phyloP scores from a whole-genome alignment of 129 eudicot genomes.

The Escallonia herrerae region DNA sequence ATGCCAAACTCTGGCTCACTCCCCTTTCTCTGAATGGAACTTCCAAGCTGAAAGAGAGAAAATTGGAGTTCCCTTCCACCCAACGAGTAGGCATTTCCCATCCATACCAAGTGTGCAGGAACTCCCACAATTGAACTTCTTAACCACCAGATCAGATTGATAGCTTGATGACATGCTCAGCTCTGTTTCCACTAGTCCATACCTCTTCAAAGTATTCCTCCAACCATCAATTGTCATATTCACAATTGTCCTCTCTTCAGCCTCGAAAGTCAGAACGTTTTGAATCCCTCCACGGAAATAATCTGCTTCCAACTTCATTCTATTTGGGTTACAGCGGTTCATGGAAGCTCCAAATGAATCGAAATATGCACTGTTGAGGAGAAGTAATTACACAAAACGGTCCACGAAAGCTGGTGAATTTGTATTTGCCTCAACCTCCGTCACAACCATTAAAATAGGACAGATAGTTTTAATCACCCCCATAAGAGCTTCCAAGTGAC shows the following conservation, averaged over 20 bases:
- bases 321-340: not conserved
- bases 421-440: conserved; percentile 13
- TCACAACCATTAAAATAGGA: conserved; percentile 15
- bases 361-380: conserved; percentile 6
- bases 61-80: conserved; percentile 36
- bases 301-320: conserved; percentile 3
- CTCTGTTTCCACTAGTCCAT: not conserved
- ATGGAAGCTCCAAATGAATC: conserved; percentile 13
- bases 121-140: conserved; percentile 12
- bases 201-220: not conserved
- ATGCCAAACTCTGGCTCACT: too few species aligned
- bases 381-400: conserved; percentile 16
- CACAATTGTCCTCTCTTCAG: conserved; percentile 9
- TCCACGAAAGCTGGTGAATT: conserved; percentile 11
- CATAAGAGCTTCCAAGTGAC: conserved; percentile 5
- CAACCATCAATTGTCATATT: not conserved
- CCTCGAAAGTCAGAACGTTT: conserved; percentile 15
- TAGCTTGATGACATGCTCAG: conserved; percentile 5
- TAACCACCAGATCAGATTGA: conserved; percentile 24
- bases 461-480: conserved; percentile 9
- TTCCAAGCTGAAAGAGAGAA: conserved; percentile 28
- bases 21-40: not conserved
- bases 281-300: conserved; percentile 1
- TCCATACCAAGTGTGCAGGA: conserved; percentile 21
- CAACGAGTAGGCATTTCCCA: conserved; percentile 22